Evolutionary conservation across 1,139 yeast species (phyloP), one percentile per base, ranked within the genome.

Genomic region (Saccharomyces hybrid): DNA sequence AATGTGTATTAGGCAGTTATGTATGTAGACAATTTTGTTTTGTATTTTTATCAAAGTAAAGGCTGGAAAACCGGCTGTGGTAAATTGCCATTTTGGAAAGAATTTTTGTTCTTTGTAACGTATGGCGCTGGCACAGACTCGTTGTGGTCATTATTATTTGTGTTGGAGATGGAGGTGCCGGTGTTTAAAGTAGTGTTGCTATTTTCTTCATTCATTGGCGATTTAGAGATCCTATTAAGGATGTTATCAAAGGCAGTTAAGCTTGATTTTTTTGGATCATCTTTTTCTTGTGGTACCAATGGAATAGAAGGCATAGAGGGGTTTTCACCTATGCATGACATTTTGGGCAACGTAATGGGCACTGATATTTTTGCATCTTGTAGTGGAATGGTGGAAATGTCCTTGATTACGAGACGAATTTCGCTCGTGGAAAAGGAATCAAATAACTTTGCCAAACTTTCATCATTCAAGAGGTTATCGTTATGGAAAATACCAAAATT

Each of bases 41-140:
- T 14, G 44, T 38, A 19, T 16, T 19, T n/a, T 38, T 38, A 38
- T 38, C 25, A 38, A 4, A 63, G 58, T 52, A 62, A 53, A 46
- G 69, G 71, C 49, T 67, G 70, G 56, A 60, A 63, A 14, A 65
- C 63, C 46, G 70, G 70, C 53, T 64, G 68, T 7, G 71, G 70
- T 48, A 65, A 53, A 31, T 60, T 64, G 11, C 64, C 64, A 54
- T 65, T 62, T 48, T 59, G 60, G 50, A 66, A 65, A 9, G 61
- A 58, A 19, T 56, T 55, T 47, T 62, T 65, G 7, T 52, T 41
- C 8, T 54, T 50, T 19, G 55, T 38, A 28, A 23, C 52, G 50
- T 38, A 52, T 29, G 26, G 32, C 28, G 11, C 52, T 27, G 23
- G 23, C 9, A 27, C 26, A 16, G 32, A 8, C 7, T 47, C 27